phyloP scores from a whole-genome alignment of 2,329 filamentous ascomycete genomes.

The Tolypocladium guangdongense region DNA sequence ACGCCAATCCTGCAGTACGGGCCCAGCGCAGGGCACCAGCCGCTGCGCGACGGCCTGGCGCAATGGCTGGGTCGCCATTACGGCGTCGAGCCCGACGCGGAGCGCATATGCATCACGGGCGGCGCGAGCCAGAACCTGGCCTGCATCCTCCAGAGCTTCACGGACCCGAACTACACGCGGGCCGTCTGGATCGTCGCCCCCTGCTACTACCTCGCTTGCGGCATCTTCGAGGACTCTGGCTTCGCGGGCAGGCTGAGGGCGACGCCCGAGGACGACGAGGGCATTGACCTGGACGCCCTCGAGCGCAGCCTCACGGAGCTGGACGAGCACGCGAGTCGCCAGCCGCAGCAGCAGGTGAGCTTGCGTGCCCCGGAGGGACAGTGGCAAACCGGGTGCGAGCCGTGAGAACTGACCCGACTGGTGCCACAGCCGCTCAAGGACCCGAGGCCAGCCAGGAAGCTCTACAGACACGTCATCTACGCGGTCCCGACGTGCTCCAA shows the following conservation, averaged over 20 bases:
- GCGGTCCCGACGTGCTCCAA: slow-evolving; percentile 83
- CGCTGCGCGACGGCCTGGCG: slow-evolving; percentile 58
- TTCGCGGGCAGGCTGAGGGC: slow-evolving; percentile 57
- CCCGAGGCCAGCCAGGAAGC: slow-evolving; percentile 52
- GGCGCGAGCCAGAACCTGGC: slow-evolving; percentile 78
- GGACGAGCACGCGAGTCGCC: slow-evolving; percentile 14
- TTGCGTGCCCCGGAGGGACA: neutral
- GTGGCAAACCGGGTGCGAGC: neutral
- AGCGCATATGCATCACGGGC: slow-evolving; percentile 69
- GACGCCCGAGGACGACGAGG: slow-evolving; percentile 67
- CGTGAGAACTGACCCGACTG: neutral
- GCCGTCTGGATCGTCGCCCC: slow-evolving; percentile 74
- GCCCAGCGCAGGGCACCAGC: slow-evolving; percentile 61
- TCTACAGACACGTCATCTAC: slow-evolving; percentile 83
- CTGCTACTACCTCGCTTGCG: slow-evolving; percentile 73
- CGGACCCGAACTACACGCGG: slow-evolving; percentile 64
- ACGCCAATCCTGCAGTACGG: slow-evolving; percentile 66
- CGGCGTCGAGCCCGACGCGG: slow-evolving; percentile 26
- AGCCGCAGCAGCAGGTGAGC: slow-evolving; percentile 4
- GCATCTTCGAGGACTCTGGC: slow-evolving; percentile 75
- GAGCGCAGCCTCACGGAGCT: slow-evolving; percentile 17
- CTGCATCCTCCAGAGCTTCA: slow-evolving; percentile 66
- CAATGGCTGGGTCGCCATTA: slow-evolving; percentile 61
- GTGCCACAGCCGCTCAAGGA: slow-evolving; percentile 39
- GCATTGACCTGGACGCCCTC: slow-evolving; percentile 54